Base-by-base conservation (phyloP, 225 moss, liverwort and hornwort genomes). In the Polytrichum commune region DNA sequence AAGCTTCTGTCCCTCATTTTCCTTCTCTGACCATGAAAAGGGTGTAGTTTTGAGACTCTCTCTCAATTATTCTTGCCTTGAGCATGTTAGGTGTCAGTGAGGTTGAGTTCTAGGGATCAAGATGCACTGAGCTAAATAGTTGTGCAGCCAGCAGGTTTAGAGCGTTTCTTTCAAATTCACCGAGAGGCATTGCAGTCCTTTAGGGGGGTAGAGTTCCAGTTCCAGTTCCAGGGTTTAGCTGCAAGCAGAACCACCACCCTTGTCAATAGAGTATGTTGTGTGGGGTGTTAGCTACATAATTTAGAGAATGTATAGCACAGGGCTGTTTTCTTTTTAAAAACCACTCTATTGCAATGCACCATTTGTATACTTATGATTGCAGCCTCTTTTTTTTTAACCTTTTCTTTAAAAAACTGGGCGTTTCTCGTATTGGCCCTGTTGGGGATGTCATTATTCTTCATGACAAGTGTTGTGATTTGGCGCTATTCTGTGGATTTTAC, bases 261-360 rank as follows among this genome's bases (percentile, higher is more conserved):
- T 33, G 68, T 56, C 26, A 62, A 63, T 55, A 75, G 64, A 64
- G 65, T 38, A 63, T 38, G 10, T 74, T 76, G 81, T 66, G 64
- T 69, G 69, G 77, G 79, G 77, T 69, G 70, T 80, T 35, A 66
- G 32, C 57, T 75, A 75, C 77, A 56, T 69, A 82, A 32, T 73
- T 76, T 74, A 76, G 77, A 82, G 73, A 70, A 83, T 86, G 86
- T 82, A 86, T 73, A 82, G 86, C 82, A 72, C 71, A 77, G 73
- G 75, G 79, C 77, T 64, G 77, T 60, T 69, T 69, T 63, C 63
- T 70, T 65, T 3, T 65, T 33, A 4, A 35, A 62, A 69, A 70
- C 73, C 68, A 73, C 77, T 77, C 75, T 82, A 73, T 83, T 80
- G 70, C 73, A 75, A 75, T 63, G 73, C 74, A 58, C 77, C 75